Percentiles rank a stretch among this genome's conserved stretches.
These are phyloP conservation scores for Chenopodium berlandieri DNA, from an alignment of 148 eudicot species.

Conservation along the genomic window DNA sequence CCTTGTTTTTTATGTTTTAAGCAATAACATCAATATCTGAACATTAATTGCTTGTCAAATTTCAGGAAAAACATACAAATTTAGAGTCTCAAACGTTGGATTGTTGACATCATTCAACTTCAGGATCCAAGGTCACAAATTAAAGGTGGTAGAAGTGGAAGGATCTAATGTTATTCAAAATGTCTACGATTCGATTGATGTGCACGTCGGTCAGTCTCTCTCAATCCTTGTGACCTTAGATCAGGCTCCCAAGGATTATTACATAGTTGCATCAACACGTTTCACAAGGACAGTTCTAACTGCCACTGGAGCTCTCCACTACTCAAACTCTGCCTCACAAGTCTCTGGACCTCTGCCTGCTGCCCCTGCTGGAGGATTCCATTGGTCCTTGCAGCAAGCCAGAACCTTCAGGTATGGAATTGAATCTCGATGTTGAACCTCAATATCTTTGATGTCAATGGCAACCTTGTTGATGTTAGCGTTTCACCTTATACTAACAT, in stretches of 20 bases:
- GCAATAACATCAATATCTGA: not conserved
- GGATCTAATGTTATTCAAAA: conserved; percentile 78
- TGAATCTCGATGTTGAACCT: not conserved
- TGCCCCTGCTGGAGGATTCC: conserved; percentile 43
- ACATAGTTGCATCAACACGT: conserved; percentile 77
- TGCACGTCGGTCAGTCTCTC: conserved; percentile 89
- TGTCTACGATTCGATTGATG: conserved; percentile 68
- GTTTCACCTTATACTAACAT: not conserved
- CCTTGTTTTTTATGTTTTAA: not conserved
- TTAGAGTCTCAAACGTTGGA: conserved; percentile 87
- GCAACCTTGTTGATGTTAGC: not conserved
- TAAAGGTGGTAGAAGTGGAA: conserved; percentile 95
- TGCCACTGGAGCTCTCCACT: conserved; percentile 58
- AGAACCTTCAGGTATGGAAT: conserved; percentile 69
- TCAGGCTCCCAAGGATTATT: conserved; percentile 82
- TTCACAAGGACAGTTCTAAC: conserved; percentile 56
- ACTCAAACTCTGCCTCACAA: conserved; percentile 50
- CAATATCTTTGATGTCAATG: not conserved
- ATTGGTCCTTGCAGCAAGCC: conserved; percentile 92
- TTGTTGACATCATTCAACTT: conserved; percentile 72
- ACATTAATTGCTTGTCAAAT: not conserved
- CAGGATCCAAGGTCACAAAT: conserved; percentile 76
- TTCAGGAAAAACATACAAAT: conserved; percentile 90
- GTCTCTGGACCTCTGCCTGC: conserved; percentile 84
- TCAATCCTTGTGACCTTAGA: conserved; percentile 79